Conservation (phyloP, 164 flowering plant genomes). For the Warburgia ugandensis region DNA sequence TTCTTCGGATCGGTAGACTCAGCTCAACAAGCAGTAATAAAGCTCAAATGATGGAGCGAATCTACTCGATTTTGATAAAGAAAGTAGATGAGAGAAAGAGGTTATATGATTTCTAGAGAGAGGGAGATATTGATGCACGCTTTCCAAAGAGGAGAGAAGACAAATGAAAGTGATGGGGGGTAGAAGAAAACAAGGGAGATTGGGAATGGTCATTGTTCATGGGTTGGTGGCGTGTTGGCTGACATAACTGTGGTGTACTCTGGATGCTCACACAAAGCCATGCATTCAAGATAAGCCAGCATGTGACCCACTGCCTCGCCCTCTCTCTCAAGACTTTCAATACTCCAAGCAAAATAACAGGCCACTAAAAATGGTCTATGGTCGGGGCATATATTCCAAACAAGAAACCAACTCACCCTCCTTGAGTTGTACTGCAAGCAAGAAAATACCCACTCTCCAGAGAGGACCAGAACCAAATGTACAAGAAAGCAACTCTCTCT, state of each 20-base stretch:
- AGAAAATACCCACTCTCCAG: too few species aligned
- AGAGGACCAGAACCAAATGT: too few species aligned
- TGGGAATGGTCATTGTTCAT: constrained; percentile 24
- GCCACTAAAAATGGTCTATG: not conserved
- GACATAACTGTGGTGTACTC: not conserved
- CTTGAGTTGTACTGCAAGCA: too few species aligned
- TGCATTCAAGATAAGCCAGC: constrained; percentile 6
- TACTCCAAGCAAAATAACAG: not conserved
- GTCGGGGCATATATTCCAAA: too few species aligned
- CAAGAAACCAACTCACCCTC: too few species aligned
- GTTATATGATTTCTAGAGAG: not conserved
- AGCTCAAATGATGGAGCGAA: constrained; percentile 10
- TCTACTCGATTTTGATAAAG: constrained; percentile 10
- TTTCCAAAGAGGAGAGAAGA: constrained; percentile 23
- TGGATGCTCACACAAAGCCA: not conserved
- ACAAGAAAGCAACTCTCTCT: too few species aligned
- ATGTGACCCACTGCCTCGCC: constrained; percentile 8
- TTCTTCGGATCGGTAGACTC: constrained; percentile 2
- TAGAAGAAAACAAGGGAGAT: constrained; percentile 25
- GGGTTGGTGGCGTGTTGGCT: constrained; percentile 3
- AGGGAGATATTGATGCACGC: constrained; percentile 22
- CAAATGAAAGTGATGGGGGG: not conserved
- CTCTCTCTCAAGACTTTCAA: not conserved
- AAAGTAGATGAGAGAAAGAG: constrained; percentile 5
- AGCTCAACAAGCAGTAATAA: constrained; percentile 2